Conservation (phyloP, 306 rosid genomes). For the Amphicarpaea edgeworthii region DNA sequence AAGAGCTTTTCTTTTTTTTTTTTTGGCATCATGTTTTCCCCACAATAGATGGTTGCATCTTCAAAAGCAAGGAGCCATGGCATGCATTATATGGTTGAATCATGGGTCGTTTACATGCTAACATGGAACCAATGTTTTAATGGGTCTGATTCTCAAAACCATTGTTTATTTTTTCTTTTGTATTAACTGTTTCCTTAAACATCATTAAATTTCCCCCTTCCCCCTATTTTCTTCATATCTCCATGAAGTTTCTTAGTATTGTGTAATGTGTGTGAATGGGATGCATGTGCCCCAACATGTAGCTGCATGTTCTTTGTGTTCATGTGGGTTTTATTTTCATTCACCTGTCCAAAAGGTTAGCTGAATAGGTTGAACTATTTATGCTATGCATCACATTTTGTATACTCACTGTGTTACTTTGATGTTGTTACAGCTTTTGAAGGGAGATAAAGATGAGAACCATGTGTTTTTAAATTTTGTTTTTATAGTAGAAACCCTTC, state of each 20-base stretch:
- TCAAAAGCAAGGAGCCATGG: constrained; percentile 70
- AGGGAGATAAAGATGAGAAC: constrained; percentile 8
- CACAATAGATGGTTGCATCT: not conserved
- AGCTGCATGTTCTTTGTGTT: constrained; percentile 14
- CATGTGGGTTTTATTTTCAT: constrained; percentile 7
- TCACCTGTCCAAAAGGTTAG: not conserved
- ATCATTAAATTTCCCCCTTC: not conserved
- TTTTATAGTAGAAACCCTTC: constrained; percentile 1
- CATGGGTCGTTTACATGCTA: constrained; percentile 3
- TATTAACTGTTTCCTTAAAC: constrained; percentile 25
- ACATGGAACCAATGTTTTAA: not conserved
- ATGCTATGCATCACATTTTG: not conserved
- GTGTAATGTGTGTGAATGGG: constrained; percentile 10
- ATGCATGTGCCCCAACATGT: constrained; percentile 25
- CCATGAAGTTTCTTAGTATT: not conserved
- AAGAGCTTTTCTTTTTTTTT: not conserved
- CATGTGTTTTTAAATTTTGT: not conserved
- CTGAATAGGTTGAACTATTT: not conserved
- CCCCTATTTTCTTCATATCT: not conserved
- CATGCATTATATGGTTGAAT: constrained; percentile 80
- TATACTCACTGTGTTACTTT: not conserved
- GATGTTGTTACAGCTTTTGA: not conserved
- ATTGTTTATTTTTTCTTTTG: too few relatives aligned
- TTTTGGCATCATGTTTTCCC: not conserved
- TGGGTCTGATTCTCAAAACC: constrained; percentile 26